Evolutionary conservation across 345 rosid species (phyloP).

Genomic region (Eucalyptus polyanthemos): DNA sequence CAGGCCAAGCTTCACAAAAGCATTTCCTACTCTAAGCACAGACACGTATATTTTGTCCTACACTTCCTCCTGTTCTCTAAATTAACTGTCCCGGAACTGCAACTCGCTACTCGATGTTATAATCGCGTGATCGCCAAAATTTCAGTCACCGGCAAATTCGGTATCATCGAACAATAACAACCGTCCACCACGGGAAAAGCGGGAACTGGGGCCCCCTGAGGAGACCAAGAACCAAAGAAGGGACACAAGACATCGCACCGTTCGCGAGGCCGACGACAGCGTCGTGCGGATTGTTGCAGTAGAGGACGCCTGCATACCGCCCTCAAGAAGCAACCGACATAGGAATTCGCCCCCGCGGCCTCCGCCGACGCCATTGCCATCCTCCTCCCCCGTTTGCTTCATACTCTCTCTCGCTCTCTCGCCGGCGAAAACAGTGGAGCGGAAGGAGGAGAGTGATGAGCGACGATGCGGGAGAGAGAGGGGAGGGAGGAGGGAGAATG

Average conservation of each 20-base stretch:
- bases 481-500: no score
- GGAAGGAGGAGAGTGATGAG: background rate
- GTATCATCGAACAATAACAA: no score
- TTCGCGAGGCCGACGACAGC: slow-evolving; percentile 31
- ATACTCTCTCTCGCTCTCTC: background rate
- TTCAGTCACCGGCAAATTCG: no score
- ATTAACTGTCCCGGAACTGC: no score
- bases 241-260: background rate
- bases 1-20: no score
- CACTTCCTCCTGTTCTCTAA: no score
- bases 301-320: slow-evolving; percentile 33
- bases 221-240: background rate
- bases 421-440: background rate
- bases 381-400: background rate
- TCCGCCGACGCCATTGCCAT: background rate
- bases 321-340: no score
- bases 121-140: no score
- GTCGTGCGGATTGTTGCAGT: slow-evolving; percentile 21
- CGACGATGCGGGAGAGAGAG: background rate
- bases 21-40: no score
- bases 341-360: slow-evolving; percentile 10
- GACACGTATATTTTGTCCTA: no score
- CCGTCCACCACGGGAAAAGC: no score
- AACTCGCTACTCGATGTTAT: no score
- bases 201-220: background rate